A percentile compares a stretch with the other conserved stretches of the same genome.
phyloP scores from a whole-genome alignment of 441 rosid species.

The Brassica balearica region DNA sequence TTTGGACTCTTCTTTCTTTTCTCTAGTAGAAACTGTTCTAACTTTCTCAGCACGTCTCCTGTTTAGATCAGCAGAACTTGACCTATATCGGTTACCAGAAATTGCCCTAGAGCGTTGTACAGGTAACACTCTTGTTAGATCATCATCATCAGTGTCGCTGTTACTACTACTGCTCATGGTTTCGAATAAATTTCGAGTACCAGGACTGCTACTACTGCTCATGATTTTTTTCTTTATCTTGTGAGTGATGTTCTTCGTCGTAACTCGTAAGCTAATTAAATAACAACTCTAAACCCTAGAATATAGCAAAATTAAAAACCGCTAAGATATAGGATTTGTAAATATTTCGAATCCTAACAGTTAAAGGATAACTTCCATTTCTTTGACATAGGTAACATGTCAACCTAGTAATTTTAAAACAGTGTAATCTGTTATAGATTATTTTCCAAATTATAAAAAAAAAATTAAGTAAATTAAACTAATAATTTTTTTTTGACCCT shows the following conservation, averaged over 20 bases:
- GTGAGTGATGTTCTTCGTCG: background rate
- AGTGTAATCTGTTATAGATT: background rate
- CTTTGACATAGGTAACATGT: background rate
- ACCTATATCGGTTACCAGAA: background rate
- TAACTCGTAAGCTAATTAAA: background rate
- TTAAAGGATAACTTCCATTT: background rate
- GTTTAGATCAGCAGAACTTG: background rate
- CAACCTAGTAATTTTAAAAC: background rate
- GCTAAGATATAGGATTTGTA: background rate
- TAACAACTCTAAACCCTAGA: constrained; percentile 4
- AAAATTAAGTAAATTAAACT: background rate
- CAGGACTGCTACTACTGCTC: background rate
- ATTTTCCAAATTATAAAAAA: background rate
- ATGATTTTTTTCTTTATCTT: background rate
- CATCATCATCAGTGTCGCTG: constrained; percentile 32
- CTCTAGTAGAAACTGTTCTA: background rate
- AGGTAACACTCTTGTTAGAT: background rate
- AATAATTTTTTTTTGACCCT: too few relatives aligned
- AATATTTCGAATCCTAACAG: background rate
- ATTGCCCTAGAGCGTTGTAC: background rate
- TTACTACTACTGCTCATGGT: background rate
- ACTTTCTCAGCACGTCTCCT: constrained; percentile 40
- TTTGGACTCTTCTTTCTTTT: constrained; percentile 21
- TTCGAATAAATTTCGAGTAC: background rate
- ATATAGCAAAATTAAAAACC: background rate